Percentiles rank a stretch among this genome's conserved stretches.
These are phyloP conservation scores for Diplosphaera chodatii DNA, from an alignment of 139 green algal species.

Conservation along the genomic window DNA sequence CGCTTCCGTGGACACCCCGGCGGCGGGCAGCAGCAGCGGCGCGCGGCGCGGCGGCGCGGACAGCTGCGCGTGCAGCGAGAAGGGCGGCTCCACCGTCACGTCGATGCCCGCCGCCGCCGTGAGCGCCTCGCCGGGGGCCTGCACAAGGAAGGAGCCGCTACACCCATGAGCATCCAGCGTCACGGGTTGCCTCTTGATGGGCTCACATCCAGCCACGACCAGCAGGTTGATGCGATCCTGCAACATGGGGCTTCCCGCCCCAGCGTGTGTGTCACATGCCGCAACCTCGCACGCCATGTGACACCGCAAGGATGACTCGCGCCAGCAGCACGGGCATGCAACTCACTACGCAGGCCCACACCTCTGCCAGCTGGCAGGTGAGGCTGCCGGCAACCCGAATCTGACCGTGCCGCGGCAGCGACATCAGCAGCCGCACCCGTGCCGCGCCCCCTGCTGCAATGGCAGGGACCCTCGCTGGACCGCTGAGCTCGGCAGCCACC, in stretches of 20 bases:
- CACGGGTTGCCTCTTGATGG: no score
- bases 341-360: neutral
- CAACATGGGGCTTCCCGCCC: no score
- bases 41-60: neutral
- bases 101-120: neutral
- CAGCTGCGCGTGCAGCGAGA: neutral
- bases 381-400: neutral
- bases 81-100: neutral
- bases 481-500: neutral
- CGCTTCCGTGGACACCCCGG: slow-evolving; percentile 1
- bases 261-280: no score
- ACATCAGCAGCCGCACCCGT: slow-evolving; percentile 6
- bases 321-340: no score
- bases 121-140: neutral
- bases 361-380: slow-evolving; percentile 2
- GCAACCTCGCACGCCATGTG: no score
- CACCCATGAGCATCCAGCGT: no score
- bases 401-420: slow-evolving; percentile 1
- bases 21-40: slow-evolving; percentile 1
- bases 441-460: neutral
- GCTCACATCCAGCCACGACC: no score
- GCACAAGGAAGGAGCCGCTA: no score
- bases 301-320: no score
- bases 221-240: no score
- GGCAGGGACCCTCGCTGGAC: neutral